Evolutionary conservation across 1,139 yeast genomes (phyloP).

Genomic region (Nakaseomyces uthaithaninus): DNA sequence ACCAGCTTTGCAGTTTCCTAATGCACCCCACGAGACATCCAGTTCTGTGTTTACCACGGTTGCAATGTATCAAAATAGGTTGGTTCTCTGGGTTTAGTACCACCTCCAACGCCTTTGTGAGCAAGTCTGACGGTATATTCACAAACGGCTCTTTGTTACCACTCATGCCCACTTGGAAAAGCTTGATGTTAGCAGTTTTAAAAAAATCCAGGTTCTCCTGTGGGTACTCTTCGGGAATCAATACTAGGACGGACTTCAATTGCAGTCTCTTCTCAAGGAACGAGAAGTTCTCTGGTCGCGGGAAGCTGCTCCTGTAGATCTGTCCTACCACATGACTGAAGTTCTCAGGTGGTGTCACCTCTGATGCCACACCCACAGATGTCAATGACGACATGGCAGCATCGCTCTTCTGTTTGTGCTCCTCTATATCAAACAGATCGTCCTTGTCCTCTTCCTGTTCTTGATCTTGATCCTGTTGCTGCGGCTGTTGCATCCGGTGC

Average conservation of each 20-base stretch:
- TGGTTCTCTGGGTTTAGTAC: conserved; percentile 80
- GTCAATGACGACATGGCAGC: conserved; percentile 5
- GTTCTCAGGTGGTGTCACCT: conserved; percentile 72
- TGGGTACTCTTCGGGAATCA: conserved; percentile 91
- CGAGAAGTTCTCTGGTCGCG: conserved; percentile 70
- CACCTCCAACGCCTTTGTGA: conserved; percentile 74
- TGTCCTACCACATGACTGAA: conserved; percentile 75
- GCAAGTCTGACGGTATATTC: conserved; percentile 64
- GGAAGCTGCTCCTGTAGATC: conserved; percentile 84
- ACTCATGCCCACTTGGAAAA: conserved; percentile 86
- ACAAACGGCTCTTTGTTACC: conserved; percentile 96
- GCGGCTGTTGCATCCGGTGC: background rate
- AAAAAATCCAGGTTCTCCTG: conserved; percentile 61
- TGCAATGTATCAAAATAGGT: conserved; percentile 88
- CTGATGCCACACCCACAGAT: conserved; percentile 9
- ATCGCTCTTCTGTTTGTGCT: conserved; percentile 18
- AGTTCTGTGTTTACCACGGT: conserved; percentile 92
- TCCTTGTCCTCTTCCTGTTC: conserved; percentile 26
- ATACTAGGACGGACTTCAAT: conserved; percentile 67
- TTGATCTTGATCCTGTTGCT: background rate
- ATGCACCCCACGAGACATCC: conserved; percentile 94
- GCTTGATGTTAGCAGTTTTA: conserved; percentile 48
- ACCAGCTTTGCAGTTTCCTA: conserved; percentile 83
- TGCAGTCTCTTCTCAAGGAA: conserved; percentile 51
- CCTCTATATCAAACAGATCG: conserved; percentile 25